Evolutionary conservation across 169 alveolate genomes (phyloP).

Genomic region (Fabrea salina): DNA sequence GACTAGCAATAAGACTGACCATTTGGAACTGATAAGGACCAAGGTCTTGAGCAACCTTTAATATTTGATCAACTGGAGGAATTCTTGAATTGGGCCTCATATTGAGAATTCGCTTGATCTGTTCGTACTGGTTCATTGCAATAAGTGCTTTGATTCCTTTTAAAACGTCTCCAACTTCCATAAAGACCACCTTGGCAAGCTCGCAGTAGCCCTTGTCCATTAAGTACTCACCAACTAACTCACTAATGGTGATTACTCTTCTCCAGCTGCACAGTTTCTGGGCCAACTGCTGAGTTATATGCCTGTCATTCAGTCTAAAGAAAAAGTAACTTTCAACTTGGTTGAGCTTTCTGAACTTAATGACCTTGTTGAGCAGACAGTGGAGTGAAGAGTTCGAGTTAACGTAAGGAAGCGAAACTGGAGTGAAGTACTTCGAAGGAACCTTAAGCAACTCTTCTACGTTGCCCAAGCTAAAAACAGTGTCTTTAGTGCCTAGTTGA

Average conservation of each 20-base stretch:
- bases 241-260: no score
- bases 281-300: background rate
- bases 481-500: background rate
- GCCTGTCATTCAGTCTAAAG: background rate
- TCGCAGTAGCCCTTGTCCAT: background rate
- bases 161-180: background rate
- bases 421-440: background rate
- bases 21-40: no score
- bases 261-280: no score
- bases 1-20: no score
- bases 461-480: background rate
- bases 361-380: background rate
- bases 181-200: background rate
- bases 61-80: no score
- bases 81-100: no score
- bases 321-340: background rate
- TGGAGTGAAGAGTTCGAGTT: no score
- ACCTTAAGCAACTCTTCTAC: background rate
- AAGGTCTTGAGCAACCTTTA: no score
- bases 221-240: background rate
- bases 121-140: no score
- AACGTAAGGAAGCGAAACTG: background rate
- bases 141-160: no score
- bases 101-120: no score
- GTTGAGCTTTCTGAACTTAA: background rate